Conservation (phyloP, 768 basidiomycete species). For the Gymnopilus junonius region DNA sequence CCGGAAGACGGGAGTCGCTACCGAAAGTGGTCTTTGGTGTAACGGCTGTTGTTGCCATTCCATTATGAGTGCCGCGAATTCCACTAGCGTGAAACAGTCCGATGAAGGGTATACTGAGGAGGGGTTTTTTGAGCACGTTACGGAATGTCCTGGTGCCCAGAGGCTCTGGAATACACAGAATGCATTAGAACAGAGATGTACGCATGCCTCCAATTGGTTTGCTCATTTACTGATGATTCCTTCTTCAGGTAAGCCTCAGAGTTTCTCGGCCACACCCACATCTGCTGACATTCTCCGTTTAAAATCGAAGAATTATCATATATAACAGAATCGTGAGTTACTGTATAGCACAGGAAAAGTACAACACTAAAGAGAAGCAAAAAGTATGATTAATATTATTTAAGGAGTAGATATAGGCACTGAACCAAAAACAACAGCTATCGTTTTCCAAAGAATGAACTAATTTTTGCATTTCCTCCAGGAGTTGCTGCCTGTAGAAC, state of each 20-base stretch:
- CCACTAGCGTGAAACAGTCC: too few species aligned
- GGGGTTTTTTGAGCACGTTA: neutral
- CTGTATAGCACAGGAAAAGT: too few species aligned
- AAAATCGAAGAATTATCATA: too few species aligned
- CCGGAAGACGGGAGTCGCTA: neutral
- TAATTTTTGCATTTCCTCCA: conserved; percentile 13
- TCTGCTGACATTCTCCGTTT: too few species aligned
- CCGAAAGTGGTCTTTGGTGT: neutral
- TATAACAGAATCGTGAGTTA: too few species aligned
- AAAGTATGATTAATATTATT: neutral
- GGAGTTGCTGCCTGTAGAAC: neutral
- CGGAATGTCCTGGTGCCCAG: neutral
- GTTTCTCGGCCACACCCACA: too few species aligned
- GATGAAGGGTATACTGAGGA: neutral
- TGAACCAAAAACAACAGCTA: neutral
- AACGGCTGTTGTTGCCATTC: neutral
- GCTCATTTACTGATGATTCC: too few species aligned
- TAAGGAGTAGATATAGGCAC: neutral
- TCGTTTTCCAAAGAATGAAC: conserved; percentile 12
- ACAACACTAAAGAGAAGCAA: neutral
- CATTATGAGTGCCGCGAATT: too few species aligned
- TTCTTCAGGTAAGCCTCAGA: too few species aligned
- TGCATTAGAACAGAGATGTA: neutral
- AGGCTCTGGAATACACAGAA: neutral
- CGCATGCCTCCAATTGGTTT: too few species aligned